These are phyloP conservation scores for Pneumocystis carinii DNA, from an alignment of 1,139 yeast genomes.

Conservation along the genomic window DNA sequence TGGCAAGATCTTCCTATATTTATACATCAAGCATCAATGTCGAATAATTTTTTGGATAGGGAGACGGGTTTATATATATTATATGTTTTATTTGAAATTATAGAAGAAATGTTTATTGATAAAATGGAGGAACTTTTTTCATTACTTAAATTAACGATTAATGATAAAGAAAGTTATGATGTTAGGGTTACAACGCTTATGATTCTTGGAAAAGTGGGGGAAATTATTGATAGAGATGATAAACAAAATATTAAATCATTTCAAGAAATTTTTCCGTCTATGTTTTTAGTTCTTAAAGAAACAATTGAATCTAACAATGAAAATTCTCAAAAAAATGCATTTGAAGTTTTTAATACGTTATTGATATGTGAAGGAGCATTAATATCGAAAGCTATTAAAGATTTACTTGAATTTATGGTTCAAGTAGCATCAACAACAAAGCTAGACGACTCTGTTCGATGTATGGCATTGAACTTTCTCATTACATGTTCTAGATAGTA, in stretches of 20 bases:
- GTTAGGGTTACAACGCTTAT: slow-evolving; percentile 72
- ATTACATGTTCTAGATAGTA: slow-evolving; percentile 56
- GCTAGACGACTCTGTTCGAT: slow-evolving; percentile 68
- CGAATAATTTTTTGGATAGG: slow-evolving; percentile 46
- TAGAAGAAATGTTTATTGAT: slow-evolving; percentile 33
- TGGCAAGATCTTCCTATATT: slow-evolving; percentile 73
- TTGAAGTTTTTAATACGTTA: slow-evolving; percentile 73
- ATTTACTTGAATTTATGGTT: slow-evolving; percentile 55
- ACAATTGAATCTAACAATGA: slow-evolving; percentile 57
- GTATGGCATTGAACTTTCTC: slow-evolving; percentile 71
- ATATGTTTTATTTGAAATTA: slow-evolving; percentile 59
- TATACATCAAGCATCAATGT: slow-evolving; percentile 50
- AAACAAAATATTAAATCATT: slow-evolving; percentile 43
- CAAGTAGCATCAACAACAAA: slow-evolving; percentile 47
- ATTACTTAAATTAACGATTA: slow-evolving; percentile 36
- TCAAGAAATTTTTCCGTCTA: slow-evolving; percentile 55
- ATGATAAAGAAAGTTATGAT: slow-evolving; percentile 48
- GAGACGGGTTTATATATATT: slow-evolving; percentile 77
- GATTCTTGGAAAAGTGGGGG: slow-evolving; percentile 66
- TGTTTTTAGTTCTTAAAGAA: slow-evolving; percentile 69
- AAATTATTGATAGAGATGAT: slow-evolving; percentile 43
- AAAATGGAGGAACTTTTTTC: slow-evolving; percentile 51
- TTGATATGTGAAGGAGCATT: slow-evolving; percentile 61
- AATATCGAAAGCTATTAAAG: slow-evolving; percentile 60
- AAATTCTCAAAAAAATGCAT: slow-evolving; percentile 57